Evolutionary conservation across 768 basidiomycete genomes (phyloP).

Genomic region (Mycena floridula): DNA sequence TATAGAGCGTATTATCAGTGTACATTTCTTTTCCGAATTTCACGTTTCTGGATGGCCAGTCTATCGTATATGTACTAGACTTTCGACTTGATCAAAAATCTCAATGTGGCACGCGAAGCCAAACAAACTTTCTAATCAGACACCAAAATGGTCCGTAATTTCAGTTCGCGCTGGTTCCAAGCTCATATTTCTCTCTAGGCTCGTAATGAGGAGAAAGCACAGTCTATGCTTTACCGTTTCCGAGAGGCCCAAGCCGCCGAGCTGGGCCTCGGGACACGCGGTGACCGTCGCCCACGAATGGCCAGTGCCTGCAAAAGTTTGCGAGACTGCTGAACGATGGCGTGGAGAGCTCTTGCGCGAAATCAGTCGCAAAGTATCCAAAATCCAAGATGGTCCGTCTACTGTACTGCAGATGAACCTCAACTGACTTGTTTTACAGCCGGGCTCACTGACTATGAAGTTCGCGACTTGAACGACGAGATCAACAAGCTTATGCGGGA

Average conservation of each 20-base stretch:
- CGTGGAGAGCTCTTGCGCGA: conserved; percentile 92
- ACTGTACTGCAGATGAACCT: neutral
- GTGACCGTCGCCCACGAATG: conserved; percentile 86
- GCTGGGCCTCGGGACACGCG: conserved; percentile 82
- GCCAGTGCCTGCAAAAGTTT: conserved; percentile 88
- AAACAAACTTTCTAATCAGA: too few species aligned
- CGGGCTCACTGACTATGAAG: conserved; percentile 91
- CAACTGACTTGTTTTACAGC: conserved; percentile 37
- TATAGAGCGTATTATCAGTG: too few species aligned
- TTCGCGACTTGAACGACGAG: conserved; percentile 94
- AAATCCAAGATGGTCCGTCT: conserved; percentile 88
- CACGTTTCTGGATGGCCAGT: too few species aligned
- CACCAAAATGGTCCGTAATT: too few species aligned
- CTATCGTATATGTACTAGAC: too few species aligned
- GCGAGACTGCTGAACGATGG: conserved; percentile 92
- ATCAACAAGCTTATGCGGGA: conserved; percentile 95
- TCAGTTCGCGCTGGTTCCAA: too few species aligned
- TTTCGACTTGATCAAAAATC: too few species aligned
- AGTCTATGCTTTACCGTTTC: conserved; percentile 93
- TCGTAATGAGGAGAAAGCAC: conserved; percentile 97
- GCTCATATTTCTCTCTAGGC: too few species aligned
- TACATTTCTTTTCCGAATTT: too few species aligned
- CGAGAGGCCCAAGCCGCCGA: conserved; percentile 95
- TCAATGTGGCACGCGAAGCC: too few species aligned
- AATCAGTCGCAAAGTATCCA: conserved; percentile 93